Conservation (phyloP, 2,329 filamentous ascomycete genomes). For the Hymenoscyphus repandus region DNA sequence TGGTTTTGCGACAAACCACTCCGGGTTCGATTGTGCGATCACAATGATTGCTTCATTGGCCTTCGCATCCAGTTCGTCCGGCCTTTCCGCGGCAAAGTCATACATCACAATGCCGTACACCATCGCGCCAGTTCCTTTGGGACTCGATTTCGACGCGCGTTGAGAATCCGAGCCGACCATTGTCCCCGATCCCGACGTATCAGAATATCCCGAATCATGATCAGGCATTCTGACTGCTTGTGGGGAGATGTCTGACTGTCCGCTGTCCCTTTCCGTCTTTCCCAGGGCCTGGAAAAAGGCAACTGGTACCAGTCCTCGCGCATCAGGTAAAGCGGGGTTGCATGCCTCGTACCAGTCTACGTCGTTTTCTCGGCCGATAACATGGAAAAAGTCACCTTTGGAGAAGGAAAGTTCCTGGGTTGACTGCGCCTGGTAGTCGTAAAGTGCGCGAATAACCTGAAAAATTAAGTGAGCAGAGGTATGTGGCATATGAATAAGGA, state of each 20-base stretch:
- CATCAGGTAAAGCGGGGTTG: constrained; percentile 83
- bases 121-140: constrained; percentile 71
- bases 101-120: constrained; percentile 97
- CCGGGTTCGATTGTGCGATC: constrained; percentile 95
- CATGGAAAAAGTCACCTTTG: constrained; percentile 96
- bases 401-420: constrained; percentile 82
- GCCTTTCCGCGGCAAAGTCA: constrained; percentile 88
- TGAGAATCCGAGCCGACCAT: constrained; percentile 32
- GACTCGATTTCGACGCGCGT: constrained; percentile 34
- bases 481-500: not conserved
- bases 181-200: constrained; percentile 36
- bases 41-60: constrained; percentile 96
- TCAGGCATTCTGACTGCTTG: constrained; percentile 56
- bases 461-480: constrained; percentile 12
- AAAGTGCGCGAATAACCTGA: constrained; percentile 94
- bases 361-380: constrained; percentile 93
- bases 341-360: constrained; percentile 97
- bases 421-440: constrained; percentile 79
- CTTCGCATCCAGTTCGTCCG: constrained; percentile 94
- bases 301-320: constrained; percentile 87
- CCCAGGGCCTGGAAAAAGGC: constrained; percentile 89
- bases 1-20: constrained; percentile 99
- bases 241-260: constrained; percentile 54
- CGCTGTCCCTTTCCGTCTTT: constrained; percentile 87
- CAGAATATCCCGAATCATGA: constrained; percentile 89